A percentile compares a stretch with the other conserved stretches of the same genome.
Conservation (phyloP, 2,329 filamentous ascomycete species). For the Penicillium nordicum region DNA sequence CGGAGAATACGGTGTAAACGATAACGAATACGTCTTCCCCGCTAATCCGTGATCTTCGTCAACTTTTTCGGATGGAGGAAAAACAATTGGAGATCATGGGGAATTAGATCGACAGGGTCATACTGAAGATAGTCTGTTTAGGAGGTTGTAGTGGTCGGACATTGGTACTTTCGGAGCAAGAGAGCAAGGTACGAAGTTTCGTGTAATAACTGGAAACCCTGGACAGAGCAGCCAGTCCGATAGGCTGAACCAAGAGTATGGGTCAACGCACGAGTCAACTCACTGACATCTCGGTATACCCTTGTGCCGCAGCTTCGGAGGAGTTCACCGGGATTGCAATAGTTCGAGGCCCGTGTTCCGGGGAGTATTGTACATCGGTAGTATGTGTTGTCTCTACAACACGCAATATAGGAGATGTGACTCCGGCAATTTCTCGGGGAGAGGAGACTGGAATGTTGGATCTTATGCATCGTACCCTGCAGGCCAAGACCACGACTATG, state of each 20-base stretch:
- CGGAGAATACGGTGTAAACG: neutral
- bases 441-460: too few relatives aligned
- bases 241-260: neutral
- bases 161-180: neutral
- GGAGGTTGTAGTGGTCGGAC: neutral
- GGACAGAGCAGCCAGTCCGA: neutral
- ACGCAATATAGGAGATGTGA: neutral
- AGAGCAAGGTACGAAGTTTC: neutral
- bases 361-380: neutral
- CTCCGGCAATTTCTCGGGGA: too few relatives aligned
- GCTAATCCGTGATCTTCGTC: neutral
- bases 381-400: neutral
- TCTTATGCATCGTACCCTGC: too few relatives aligned
- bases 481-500: too few relatives aligned
- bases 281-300: neutral
- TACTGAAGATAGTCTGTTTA: neutral
- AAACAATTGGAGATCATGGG: neutral
- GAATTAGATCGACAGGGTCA: neutral
- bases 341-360: neutral
- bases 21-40: constrained; percentile 7
- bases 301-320: neutral
- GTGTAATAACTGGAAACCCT: too few relatives aligned
- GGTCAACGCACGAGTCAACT: neutral
- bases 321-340: neutral
- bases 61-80: neutral